phyloP scores from a whole-genome alignment of 2,329 filamentous ascomycete species.

The Hypoxylon sp. region DNA sequence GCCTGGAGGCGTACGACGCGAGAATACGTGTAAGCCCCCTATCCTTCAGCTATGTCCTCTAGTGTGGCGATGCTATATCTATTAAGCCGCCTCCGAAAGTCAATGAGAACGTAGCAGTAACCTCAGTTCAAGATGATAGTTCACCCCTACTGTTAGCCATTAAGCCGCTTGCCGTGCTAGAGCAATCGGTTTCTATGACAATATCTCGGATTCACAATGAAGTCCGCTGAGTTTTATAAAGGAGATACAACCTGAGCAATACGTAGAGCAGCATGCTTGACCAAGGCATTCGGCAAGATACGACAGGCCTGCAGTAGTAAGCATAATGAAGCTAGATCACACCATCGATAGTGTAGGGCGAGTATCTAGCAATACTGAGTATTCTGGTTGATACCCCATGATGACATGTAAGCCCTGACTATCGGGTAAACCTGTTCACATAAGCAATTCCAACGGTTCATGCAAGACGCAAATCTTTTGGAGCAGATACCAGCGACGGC shows the following conservation, averaged over 20 bases:
- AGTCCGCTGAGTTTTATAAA: constrained; percentile 2
- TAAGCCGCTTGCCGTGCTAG: constrained; percentile 3
- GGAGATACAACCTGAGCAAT: constrained; percentile 3
- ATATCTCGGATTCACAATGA: not conserved
- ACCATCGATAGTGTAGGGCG: not conserved
- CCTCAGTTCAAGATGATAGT: constrained; percentile 8
- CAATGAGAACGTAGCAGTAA: not conserved
- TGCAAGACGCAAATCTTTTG: constrained; percentile 20
- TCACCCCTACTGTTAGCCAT: not conserved
- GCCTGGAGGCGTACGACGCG: constrained; percentile 41
- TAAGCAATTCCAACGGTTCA: constrained; percentile 29
- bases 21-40: constrained; percentile 20
- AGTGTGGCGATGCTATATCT: constrained; percentile 2
- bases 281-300: not conserved
- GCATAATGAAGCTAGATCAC: constrained; percentile 3
- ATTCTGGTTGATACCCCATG: constrained; percentile 6
- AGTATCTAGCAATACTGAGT: constrained; percentile 16
- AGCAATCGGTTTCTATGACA: not conserved
- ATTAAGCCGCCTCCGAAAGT: constrained; percentile 7
- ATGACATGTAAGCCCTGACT: constrained; percentile 18
- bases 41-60: constrained; percentile 3
- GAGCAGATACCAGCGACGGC: constrained; percentile 10
- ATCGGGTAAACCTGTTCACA: constrained; percentile 17
- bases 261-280: not conserved
- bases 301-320: not conserved